Evolutionary conservation across 2,329 filamentous ascomycete genomes (phyloP).

Genomic region (Apiospora rasikravindrae): DNA sequence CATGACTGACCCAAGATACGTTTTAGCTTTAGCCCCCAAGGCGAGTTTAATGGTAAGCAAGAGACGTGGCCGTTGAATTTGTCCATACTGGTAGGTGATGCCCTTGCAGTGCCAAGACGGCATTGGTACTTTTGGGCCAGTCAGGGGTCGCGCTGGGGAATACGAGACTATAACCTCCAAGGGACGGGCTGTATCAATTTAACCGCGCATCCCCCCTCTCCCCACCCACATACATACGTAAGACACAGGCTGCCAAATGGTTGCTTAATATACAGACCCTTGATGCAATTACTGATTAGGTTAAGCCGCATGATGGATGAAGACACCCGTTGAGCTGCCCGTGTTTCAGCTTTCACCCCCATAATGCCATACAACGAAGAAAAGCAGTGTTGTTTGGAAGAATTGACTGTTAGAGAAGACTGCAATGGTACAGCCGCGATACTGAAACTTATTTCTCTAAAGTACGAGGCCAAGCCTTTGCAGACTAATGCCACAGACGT

Average conservation of each 20-base stretch:
- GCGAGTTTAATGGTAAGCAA: not conserved
- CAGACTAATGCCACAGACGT: not conserved
- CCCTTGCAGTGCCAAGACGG: conserved; percentile 16
- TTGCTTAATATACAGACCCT: not conserved
- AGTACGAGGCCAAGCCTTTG: not conserved
- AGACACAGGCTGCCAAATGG: not conserved
- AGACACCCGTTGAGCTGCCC: not conserved
- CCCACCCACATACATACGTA: not conserved
- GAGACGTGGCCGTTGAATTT: not conserved
- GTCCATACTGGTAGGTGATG: not conserved
- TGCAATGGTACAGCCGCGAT: not conserved
- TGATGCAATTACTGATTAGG: not conserved
- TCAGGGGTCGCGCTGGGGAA: not conserved
- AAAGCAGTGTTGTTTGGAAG: not conserved
- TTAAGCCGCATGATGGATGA: not conserved
- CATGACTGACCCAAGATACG: too few relatives aligned
- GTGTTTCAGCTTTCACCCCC: not conserved
- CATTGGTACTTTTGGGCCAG: not conserved
- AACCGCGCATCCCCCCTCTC: not conserved
- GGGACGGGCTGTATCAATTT: not conserved
- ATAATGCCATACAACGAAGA: not conserved
- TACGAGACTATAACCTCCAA: not conserved
- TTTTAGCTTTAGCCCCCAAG: not conserved
- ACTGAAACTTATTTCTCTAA: not conserved
- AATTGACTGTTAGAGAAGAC: too few relatives aligned